phyloP scores from a whole-genome alignment of 139 green algal genomes.

The Eudorina sp. region DNA sequence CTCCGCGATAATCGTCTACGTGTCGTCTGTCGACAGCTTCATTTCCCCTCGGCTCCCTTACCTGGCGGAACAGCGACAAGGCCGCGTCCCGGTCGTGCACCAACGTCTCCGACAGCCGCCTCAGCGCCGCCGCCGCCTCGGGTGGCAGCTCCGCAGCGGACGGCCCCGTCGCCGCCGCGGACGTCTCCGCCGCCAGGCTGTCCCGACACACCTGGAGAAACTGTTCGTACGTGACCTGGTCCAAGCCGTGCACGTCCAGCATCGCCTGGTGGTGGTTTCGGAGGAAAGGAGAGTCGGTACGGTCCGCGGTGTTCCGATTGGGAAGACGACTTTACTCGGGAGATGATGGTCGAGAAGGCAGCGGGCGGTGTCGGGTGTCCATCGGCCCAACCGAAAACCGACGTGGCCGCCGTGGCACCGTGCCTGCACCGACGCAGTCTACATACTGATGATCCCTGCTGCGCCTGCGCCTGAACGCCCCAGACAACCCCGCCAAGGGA shows the following conservation, averaged over 20 bases:
- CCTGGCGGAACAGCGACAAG: constrained; percentile 18
- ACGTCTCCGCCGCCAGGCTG: constrained; percentile 43
- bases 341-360: no score
- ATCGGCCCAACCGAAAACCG: no score
- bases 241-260: constrained; percentile 52
- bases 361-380: no score
- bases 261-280: constrained; percentile 38
- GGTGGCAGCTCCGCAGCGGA: not conserved
- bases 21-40: not conserved
- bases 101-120: not conserved
- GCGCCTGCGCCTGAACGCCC: no score
- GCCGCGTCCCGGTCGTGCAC: not conserved
- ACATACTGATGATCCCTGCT: no score
- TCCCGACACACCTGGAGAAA: constrained; percentile 42
- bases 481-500: no score
- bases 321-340: no score
- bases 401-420: no score
- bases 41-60: not conserved
- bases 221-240: constrained; percentile 42
- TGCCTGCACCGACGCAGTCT: no score
- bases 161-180: not conserved
- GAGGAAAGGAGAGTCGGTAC: not conserved
- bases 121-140: constrained; percentile 14
- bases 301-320: no score
- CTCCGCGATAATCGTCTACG: no score